Evolutionary conservation across 768 basidiomycete species (phyloP).

Genomic region (Leccinum subtestaceum): DNA sequence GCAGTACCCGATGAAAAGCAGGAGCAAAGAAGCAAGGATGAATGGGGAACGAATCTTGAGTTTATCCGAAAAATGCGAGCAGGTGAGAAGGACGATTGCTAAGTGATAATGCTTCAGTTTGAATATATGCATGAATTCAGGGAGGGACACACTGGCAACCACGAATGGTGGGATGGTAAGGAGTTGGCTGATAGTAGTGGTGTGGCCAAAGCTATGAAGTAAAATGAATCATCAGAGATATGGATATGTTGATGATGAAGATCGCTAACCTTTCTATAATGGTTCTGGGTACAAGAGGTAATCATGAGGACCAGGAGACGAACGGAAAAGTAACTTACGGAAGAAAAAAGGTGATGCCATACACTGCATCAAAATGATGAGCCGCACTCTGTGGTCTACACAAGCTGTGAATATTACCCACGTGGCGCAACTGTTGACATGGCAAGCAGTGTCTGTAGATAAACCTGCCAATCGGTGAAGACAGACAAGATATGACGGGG

Average conservation of each 20-base stretch:
- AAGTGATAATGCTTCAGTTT: not conserved
- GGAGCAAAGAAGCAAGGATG: constrained; percentile 47
- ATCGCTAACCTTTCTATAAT: constrained; percentile 50
- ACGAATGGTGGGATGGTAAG: constrained; percentile 69
- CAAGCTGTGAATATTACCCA: constrained; percentile 33
- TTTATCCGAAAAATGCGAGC: constrained; percentile 60
- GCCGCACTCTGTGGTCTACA: not conserved
- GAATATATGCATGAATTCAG: not conserved
- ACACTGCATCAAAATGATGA: constrained; percentile 40
- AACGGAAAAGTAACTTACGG: constrained; percentile 46
- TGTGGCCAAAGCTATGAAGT: constrained; percentile 52
- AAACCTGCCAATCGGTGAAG: constrained; percentile 62
- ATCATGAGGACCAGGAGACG: not conserved
- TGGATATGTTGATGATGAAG: not conserved
- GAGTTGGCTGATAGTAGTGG: constrained; percentile 55
- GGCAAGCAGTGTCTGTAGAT: constrained; percentile 6
- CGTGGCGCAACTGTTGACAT: constrained; percentile 58
- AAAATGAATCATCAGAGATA: not conserved
- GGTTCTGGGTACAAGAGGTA: constrained; percentile 36
- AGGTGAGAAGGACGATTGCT: constrained; percentile 53
- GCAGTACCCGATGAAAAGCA: constrained; percentile 55
- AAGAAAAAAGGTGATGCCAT: constrained; percentile 68
- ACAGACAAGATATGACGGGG: constrained; percentile 51
- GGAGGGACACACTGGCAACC: constrained; percentile 49
- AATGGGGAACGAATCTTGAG: constrained; percentile 54